Percentiles rank a stretch among this genome's conserved stretches.
These are phyloP conservation scores for Sporothrix inflata DNA, from an alignment of 2,329 filamentous ascomycete species.

Conservation along the genomic window DNA sequence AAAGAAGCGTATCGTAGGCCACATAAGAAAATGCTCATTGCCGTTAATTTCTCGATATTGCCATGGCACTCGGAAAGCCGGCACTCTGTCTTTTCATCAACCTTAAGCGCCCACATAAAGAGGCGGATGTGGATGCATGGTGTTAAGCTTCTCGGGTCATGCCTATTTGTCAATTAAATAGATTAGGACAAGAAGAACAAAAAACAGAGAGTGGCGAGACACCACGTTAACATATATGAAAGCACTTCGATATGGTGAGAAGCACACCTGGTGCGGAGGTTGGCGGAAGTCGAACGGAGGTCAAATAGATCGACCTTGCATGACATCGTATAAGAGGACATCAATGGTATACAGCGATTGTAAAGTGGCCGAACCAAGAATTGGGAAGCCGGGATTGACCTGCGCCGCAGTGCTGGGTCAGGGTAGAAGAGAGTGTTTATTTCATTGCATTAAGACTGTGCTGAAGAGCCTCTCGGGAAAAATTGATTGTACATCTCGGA, in stretches of 20 bases:
- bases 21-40: too few relatives aligned
- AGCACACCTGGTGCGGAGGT: not conserved
- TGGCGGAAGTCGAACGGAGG: not conserved
- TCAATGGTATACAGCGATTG: not conserved
- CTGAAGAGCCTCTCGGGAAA: not conserved
- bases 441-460: not conserved
- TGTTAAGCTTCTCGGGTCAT: not conserved
- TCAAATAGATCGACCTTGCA: not conserved
- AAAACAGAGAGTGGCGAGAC: too few relatives aligned
- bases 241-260: too few relatives aligned
- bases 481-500: not conserved
- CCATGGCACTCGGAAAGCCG: not conserved
- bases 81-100: not conserved
- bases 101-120: not conserved
- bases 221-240: too few relatives aligned
- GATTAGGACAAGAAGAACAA: not conserved
- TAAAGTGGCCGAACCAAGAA: slow-evolving; percentile 1
- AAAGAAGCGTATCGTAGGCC: too few relatives aligned
- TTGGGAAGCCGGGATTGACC: not conserved
- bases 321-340: not conserved
- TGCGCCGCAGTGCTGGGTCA: not conserved
- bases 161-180: not conserved
- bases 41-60: not conserved
- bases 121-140: not conserved
- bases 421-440: not conserved